Evolutionary conservation across 768 basidiomycete species (phyloP).

Genomic region (Serendipita vermifera): DNA sequence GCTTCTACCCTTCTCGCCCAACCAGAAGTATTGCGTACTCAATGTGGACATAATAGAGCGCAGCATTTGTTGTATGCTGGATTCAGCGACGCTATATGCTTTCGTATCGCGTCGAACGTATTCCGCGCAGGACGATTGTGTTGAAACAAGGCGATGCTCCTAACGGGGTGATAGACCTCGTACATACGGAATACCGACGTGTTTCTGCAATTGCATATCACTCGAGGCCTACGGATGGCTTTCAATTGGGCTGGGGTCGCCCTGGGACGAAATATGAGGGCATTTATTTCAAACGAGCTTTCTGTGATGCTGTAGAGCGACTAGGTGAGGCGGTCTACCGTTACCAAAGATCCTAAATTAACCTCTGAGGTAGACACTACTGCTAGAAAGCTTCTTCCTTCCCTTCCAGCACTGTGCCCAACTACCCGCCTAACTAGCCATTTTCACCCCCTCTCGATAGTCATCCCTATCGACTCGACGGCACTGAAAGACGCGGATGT

Average conservation of each 20-base stretch:
- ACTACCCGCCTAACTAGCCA: constrained; percentile 68
- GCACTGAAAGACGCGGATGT: constrained; percentile 35
- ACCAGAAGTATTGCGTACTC: not conserved
- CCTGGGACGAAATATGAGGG: constrained; percentile 53
- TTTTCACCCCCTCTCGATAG: constrained; percentile 60
- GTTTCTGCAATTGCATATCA: constrained; percentile 58
- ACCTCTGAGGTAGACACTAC: constrained; percentile 37
- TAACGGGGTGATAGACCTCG: not conserved
- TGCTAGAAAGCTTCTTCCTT: constrained; percentile 60
- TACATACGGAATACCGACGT: constrained; percentile 47
- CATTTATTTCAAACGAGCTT: constrained; percentile 47
- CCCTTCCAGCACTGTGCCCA: constrained; percentile 42
- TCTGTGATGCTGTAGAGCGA: constrained; percentile 57
- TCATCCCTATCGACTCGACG: constrained; percentile 29
- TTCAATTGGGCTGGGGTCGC: constrained; percentile 63
- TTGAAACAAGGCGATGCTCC: not conserved
- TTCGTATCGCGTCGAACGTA: constrained; percentile 1
- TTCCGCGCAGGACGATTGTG: not conserved
- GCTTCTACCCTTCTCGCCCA: not conserved
- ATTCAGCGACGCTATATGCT: not conserved
- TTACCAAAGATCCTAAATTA: not conserved
- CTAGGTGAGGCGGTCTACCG: constrained; percentile 39
- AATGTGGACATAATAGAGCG: not conserved
- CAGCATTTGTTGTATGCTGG: not conserved
- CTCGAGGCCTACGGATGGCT: constrained; percentile 50